A percentile compares a stretch with the other conserved stretches of the same genome.
phyloP scores from a whole-genome alignment of 2,329 filamentous ascomycete species.

The Cordyceps fumosorosea region DNA sequence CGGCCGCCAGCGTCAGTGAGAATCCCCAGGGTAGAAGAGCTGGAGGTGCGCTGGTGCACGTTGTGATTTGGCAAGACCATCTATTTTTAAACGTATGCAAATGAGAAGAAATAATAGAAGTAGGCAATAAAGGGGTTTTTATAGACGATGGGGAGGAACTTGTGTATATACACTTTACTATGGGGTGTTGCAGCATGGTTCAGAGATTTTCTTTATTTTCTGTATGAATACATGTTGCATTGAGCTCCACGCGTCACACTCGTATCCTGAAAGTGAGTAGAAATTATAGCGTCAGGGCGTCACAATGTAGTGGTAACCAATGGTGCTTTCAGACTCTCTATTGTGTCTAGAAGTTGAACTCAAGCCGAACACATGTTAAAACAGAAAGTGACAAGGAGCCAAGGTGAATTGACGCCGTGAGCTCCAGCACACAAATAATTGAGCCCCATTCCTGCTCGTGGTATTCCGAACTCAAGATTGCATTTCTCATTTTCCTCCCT shows the following conservation, averaged over 20 bases:
- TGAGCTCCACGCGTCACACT: not conserved
- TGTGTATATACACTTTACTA: not conserved
- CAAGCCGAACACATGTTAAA: slow-evolving; percentile 5
- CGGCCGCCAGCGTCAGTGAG: slow-evolving; percentile 21
- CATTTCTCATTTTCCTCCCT: slow-evolving; percentile 9
- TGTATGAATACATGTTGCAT: not conserved
- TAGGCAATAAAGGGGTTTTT: not conserved
- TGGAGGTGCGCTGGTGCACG: not conserved
- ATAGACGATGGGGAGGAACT: not conserved
- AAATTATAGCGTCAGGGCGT: not conserved
- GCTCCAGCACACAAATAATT: not conserved
- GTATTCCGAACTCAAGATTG: slow-evolving; percentile 8
- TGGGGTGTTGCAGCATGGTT: not conserved
- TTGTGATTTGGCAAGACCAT: not conserved
- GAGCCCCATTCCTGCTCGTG: slow-evolving; percentile 8
- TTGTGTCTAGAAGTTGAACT: not conserved
- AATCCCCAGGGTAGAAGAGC: too few species aligned
- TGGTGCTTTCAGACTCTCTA: not conserved
- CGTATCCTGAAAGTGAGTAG: not conserved
- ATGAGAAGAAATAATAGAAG: not conserved
- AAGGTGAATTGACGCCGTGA: not conserved
- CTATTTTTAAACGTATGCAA: not conserved
- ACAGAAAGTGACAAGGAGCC: slow-evolving; percentile 3
- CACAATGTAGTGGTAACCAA: not conserved
- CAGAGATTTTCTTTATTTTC: not conserved